Conservation (phyloP, 1,284 basidiomycete genomes). For the Exobasidium rhododendri region DNA sequence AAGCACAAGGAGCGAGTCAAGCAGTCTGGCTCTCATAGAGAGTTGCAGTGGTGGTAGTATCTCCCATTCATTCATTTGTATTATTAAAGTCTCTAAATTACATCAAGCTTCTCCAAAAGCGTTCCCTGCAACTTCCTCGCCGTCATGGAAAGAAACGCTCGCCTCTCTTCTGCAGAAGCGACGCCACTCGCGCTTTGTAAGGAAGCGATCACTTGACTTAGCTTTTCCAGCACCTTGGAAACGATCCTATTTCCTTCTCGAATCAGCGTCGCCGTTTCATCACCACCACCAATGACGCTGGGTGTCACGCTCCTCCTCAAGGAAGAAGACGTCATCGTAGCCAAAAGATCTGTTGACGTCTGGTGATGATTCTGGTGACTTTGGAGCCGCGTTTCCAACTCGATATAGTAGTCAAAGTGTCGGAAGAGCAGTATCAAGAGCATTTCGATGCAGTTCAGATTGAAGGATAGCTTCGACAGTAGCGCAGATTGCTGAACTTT, state of each 20-base stretch:
- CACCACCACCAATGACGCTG: not conserved
- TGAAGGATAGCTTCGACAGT: conserved; percentile 59
- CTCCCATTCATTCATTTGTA: too few relatives aligned
- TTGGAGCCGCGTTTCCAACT: conserved; percentile 20
- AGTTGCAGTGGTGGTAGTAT: too few relatives aligned
- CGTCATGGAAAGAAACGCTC: conserved; percentile 19
- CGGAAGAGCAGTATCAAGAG: conserved; percentile 79
- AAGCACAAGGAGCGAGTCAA: conserved; percentile 43
- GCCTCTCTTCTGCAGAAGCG: conserved; percentile 12
- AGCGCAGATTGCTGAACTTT: conserved; percentile 59
- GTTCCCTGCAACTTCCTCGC: conserved; percentile 15
- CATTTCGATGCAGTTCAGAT: conserved; percentile 74
- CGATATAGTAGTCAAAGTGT: conserved; percentile 65
- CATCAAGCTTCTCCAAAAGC: conserved; percentile 1
- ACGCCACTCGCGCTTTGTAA: not conserved
- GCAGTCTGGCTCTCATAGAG: conserved; percentile 43
- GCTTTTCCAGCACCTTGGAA: not conserved
- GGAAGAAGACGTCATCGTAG: not conserved
- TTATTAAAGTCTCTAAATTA: not conserved
- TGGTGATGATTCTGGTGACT: not conserved
- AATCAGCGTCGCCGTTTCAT: conserved; percentile 9
- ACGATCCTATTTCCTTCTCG: conserved; percentile 1
- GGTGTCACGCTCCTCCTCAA: conserved; percentile 7
- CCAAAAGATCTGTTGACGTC: not conserved
- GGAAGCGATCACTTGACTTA: not conserved